Base-by-base conservation (phyloP, 2,329 filamentous ascomycete species). In the Cladosporium sphaerospermum region DNA sequence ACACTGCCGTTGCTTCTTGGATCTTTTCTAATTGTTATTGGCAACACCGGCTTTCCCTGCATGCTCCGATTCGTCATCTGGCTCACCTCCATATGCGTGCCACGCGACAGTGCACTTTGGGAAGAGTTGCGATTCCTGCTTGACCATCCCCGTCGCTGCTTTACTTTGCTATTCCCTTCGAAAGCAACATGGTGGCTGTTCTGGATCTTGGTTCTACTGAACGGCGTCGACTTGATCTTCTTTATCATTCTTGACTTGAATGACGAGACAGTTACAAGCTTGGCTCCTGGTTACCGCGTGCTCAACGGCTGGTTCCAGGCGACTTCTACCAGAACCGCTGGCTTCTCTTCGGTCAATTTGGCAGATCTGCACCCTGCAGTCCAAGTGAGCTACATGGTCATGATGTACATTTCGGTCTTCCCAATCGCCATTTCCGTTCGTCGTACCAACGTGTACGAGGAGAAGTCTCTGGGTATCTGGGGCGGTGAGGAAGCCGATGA, bases 401-500 rank as follows among this genome's bases (percentile, higher is more conserved):
- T 97, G 93, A 97, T 97, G 93, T 97, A 97, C 71, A 96, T 97
- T 57, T 96, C 91, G 54, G 88, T 96, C 55, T 95, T 96, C 62
- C 92, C 92, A 4, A 95, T 97, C 62, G 92, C 93, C 66, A 97
- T 97, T 63, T 93, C 88, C 6, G 87, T 97, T 62, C 89, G 92
- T 50, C 80, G 88, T 59, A 96, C 92, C 54, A 97, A 97, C 67
- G 92, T 96, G 2, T 97, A 97, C 73, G 92, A 96, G 70, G 92
- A 97, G 67, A 88, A 85, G 59, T 89, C 85, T 0, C 79, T 93
- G 0, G 89, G 89, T 4, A 82, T 95, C 31, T 90, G 86, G 64
- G 75, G 73, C 46, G 73, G 72, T 16, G 65, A 72, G n/a, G 65
- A 73, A 34, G 76, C 75, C 3, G 75, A 80, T 11, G 77, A 78